phyloP scores from a whole-genome alignment of 2,329 filamentous ascomycete species.

The Colletotrichum higginsianum region DNA sequence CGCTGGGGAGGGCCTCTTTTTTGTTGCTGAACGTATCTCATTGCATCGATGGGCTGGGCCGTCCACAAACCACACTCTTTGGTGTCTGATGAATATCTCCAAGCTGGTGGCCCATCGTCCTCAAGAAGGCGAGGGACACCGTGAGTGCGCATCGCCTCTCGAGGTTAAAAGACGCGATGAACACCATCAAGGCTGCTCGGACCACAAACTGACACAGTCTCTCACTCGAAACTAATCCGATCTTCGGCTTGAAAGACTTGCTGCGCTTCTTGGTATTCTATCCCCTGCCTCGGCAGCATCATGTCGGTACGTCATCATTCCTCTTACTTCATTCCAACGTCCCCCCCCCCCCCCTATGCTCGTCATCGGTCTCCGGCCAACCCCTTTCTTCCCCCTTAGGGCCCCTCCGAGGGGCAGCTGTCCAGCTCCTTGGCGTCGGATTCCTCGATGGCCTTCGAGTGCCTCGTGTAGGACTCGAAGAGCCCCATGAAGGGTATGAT shows the following conservation, averaged over 20 bases:
- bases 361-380: background rate
- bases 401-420: constrained; percentile 12
- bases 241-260: constrained; percentile 25
- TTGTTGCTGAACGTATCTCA: background rate
- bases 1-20: background rate
- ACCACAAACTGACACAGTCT: background rate
- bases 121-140: background rate
- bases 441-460: constrained; percentile 12
- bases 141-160: background rate
- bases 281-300: too few relatives aligned
- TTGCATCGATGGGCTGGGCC: too few relatives aligned
- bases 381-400: background rate
- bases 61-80: background rate
- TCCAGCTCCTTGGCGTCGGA: constrained; percentile 10
- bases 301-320: constrained; percentile 15
- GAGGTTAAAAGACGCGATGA: constrained; percentile 10
- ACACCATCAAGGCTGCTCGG: constrained; percentile 14
- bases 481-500: constrained; percentile 42
- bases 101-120: background rate
- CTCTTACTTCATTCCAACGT: background rate
- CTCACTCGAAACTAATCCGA: constrained; percentile 18
- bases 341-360: background rate
- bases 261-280: background rate
- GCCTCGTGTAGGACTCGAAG: constrained; percentile 36
- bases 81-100: background rate